These are phyloP conservation scores for Agaricus bisporus DNA, from an alignment of 768 basidiomycete species.

Conservation along the genomic window DNA sequence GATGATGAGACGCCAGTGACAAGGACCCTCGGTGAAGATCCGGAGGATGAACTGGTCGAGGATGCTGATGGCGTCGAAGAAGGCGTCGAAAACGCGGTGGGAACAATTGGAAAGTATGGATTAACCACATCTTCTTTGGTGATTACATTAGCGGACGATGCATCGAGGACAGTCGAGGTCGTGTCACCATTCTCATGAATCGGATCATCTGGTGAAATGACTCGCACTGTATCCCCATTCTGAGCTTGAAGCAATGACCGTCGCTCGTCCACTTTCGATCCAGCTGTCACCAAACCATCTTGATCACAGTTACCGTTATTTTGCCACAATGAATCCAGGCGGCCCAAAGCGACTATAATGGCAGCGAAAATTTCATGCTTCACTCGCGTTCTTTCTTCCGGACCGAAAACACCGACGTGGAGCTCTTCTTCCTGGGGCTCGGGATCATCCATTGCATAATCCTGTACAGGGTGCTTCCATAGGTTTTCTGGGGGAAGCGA, in stretches of 20 bases:
- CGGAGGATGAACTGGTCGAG: constrained; percentile 6
- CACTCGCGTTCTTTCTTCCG: constrained; percentile 55
- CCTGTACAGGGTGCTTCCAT: constrained; percentile 6
- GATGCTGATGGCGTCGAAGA: constrained; percentile 11
- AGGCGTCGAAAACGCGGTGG: constrained; percentile 14
- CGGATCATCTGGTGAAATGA: constrained; percentile 14
- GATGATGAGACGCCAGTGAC: neutral
- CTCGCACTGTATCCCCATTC: constrained; percentile 13
- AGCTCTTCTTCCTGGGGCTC: constrained; percentile 31
- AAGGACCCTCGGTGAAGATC: constrained; percentile 3
- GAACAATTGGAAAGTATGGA: constrained; percentile 47
- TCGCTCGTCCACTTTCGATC: constrained; percentile 2
- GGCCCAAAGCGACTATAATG: constrained; percentile 86
- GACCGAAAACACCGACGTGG: constrained; percentile 43
- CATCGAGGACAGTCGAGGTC: constrained; percentile 8
- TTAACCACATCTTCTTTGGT: constrained; percentile 26
- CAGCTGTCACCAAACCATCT: constrained; percentile 17
- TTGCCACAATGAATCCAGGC: constrained; percentile 30
- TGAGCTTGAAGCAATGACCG: constrained; percentile 8
- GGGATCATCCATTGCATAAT: constrained; percentile 13
- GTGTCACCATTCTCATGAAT: constrained; percentile 13
- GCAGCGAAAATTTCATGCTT: constrained; percentile 80
- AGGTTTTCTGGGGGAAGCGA: constrained; percentile 8
- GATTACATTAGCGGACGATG: constrained; percentile 6
- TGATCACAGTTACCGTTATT: constrained; percentile 22